Evolutionary conservation across 345 rosid species (phyloP), one percentile per base, ranked within the genome.

Genomic region (Angophora floribunda): DNA sequence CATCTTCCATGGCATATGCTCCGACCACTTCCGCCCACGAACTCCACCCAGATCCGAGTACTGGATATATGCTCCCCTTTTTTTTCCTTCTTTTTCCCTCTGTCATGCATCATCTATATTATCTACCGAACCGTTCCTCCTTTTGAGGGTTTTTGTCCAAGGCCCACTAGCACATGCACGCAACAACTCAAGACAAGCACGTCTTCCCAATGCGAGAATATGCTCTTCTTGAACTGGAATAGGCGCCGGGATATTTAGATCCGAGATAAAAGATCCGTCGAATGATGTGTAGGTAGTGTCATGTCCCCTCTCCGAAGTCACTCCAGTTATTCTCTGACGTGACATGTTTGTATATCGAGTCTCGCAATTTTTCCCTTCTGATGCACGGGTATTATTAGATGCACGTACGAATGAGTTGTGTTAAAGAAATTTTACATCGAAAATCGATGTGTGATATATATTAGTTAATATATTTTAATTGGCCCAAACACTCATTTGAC

Each of bases 1-100:
- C 92, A 93, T 93, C 94, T 92, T 92, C 93, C 91, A 91, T 51
- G 85, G 94, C 61, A 93, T 90, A 93, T 93, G 89, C 94, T 88
- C 88, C 87, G 85, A 85, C 91, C 86, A 47, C 86, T 47, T 85
- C 86, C 86, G 11, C 24, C 9, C 57, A 51, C 57, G 53, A 47
- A 4, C 57, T 85, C 57, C 53, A 26, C 57, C 21, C 36, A 85
- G 41, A 75, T 41, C 49, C 10, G 28, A 9, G 82, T 17, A 75
- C 82, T 75, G 26, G 49, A 36, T 19, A 9, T 9, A 19, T 47
- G 49, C 47, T 36, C 79, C 22, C 82, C 44, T 75, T 75, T 75
- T 75, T 75, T 55, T 55, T 28, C 61, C 61, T 55, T 55, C 49
- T 22, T 19, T 36, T 19, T 36, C 75, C 14, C 82, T 44, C 1